Percentiles rank a stretch among this genome's conserved stretches.
These are phyloP conservation scores for Fusarium sp. DNA, from an alignment of 2,329 filamentous ascomycete species.

Conservation along the genomic window DNA sequence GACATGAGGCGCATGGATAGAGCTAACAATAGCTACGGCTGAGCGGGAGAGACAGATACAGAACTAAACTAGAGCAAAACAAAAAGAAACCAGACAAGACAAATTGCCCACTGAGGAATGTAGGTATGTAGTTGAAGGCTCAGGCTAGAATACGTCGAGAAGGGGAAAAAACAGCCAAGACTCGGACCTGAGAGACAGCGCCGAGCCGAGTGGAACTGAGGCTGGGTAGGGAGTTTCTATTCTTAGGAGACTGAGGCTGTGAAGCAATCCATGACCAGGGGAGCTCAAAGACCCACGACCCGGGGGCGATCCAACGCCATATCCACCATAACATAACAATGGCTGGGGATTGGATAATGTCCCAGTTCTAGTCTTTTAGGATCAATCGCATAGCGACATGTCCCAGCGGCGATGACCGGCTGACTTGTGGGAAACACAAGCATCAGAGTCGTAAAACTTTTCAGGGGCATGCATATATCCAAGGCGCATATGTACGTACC, in stretches of 20 bases:
- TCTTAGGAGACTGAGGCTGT: conserved; percentile 47
- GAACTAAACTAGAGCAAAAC: conserved; percentile 4
- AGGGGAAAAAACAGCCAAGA: conserved; percentile 20
- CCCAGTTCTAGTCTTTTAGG: background rate
- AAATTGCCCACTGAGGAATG: conserved; percentile 10
- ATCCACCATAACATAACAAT: background rate
- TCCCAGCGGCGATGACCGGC: conserved; percentile 5
- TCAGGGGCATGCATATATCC: conserved; percentile 23
- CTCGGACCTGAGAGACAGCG: conserved; percentile 32
- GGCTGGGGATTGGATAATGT: too few species aligned
- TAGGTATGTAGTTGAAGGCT: background rate
- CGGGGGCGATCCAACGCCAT: conserved; percentile 42
- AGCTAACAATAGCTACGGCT: conserved; percentile 32
- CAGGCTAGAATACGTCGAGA: conserved; percentile 33
- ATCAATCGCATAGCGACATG: background rate
- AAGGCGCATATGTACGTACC: conserved; percentile 12
- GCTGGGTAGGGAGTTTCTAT: conserved; percentile 40
- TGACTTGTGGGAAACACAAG: conserved; percentile 10
- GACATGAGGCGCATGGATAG: background rate
- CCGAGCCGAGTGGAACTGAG: conserved; percentile 36
- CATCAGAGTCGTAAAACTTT: conserved; percentile 9
- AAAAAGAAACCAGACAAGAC: conserved; percentile 16
- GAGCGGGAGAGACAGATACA: background rate
- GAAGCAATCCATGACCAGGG: conserved; percentile 16
- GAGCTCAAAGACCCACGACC: conserved; percentile 32